phyloP scores from a whole-genome alignment of 2,329 filamentous ascomycete species.

The Trichoderma breve region DNA sequence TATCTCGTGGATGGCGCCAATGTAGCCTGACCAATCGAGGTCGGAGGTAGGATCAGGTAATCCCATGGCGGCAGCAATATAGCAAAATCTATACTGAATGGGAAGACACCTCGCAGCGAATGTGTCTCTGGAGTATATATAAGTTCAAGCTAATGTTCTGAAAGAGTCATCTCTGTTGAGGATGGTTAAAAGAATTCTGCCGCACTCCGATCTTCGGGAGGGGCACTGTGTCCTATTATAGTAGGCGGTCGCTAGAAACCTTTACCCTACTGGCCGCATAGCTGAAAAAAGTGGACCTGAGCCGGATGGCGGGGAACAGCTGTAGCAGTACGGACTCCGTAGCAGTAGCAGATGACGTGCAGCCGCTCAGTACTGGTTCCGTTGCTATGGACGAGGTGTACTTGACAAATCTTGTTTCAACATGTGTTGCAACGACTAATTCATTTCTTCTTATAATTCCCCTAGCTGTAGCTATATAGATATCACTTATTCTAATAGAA shows the following conservation, averaged over 20 bases:
- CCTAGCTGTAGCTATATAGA: no score
- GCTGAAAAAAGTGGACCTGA: background rate
- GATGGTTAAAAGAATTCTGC: background rate
- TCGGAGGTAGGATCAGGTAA: constrained; percentile 65
- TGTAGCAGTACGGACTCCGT: background rate
- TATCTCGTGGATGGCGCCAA: constrained; percentile 64
- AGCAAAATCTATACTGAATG: background rate
- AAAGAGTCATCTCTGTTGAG: background rate
- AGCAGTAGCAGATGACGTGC: background rate
- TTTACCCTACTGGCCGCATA: background rate
- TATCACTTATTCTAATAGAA: no score
- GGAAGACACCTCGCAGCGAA: background rate
- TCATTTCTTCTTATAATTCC: no score
- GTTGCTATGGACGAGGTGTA: background rate
- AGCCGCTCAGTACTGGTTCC: background rate
- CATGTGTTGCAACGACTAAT: background rate
- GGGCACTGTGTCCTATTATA: background rate
- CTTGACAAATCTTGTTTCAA: background rate
- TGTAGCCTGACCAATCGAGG: constrained; percentile 63
- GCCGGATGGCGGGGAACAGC: background rate
- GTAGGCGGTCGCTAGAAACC: background rate
- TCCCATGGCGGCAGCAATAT: background rate
- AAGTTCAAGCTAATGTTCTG: background rate
- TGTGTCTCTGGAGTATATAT: background rate
- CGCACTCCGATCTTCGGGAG: constrained; percentile 8